phyloP scores from a whole-genome alignment of 2,329 filamentous ascomycete species.

The Ceratocystis lukuohia region DNA sequence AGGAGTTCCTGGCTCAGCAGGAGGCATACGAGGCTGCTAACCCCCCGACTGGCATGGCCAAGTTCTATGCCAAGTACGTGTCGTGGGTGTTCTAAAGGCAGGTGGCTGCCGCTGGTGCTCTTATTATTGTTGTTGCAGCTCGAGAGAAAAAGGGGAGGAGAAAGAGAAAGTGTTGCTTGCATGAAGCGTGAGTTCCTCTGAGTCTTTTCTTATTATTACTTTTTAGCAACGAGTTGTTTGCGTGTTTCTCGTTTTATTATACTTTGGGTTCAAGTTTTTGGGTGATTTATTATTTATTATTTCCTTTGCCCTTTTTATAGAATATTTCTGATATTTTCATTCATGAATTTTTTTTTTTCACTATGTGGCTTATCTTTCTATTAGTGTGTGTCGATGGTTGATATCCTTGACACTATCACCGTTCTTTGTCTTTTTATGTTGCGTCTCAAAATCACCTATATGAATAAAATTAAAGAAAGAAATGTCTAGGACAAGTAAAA shows the following conservation, averaged over 20 bases:
- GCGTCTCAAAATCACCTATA: no score
- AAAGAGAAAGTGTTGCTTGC: background rate
- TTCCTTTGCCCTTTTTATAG: background rate
- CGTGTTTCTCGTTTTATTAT: background rate
- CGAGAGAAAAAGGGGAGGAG: no score
- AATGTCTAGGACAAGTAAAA: background rate
- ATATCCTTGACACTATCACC: no score
- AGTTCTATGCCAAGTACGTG: conserved; percentile 20
- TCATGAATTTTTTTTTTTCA: no score
- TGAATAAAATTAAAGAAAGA: background rate
- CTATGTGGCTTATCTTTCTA: no score
- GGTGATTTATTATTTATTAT: background rate
- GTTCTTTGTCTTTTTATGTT: no score
- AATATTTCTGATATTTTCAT: no score
- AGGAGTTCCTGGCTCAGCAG: conserved; percentile 44
- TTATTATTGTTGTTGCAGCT: no score
- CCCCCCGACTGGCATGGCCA: conserved; percentile 13
- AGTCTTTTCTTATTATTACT: background rate
- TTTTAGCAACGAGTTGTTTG: background rate
- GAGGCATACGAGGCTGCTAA: conserved; percentile 23
- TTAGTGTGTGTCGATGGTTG: no score
- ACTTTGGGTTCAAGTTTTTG: background rate
- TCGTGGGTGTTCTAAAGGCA: conserved; percentile 20
- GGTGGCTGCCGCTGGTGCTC: background rate
- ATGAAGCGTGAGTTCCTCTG: background rate